Conservation (phyloP, 176 grass and related monocot species). For the barley (Hordeum vulgare) region MorexV3_pseudomolecules_assembly NC_058521.1:596822128-596822627, state of each 20-base stretch:
- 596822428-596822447: background rate
- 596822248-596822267: background rate
- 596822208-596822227: background rate
- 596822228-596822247: background rate
- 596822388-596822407: background rate
- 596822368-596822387: background rate
- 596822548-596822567: background rate
- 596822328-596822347: background rate
- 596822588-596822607: background rate
- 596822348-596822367: background rate
- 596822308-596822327: background rate
- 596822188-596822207: background rate
- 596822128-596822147: no score
- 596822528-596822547: background rate
- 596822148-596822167: background rate
- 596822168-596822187: background rate
- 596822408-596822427: background rate
- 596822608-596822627: background rate
- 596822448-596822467: background rate
- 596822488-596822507: background rate
- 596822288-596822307: background rate
- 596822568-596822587: background rate
- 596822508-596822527: background rate
- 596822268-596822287: background rate
- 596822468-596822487: slow-evolving; percentile 21